These are phyloP conservation scores for Lactifluus piperatus DNA, from an alignment of 768 basidiomycete species.

Conservation along the genomic window DNA sequence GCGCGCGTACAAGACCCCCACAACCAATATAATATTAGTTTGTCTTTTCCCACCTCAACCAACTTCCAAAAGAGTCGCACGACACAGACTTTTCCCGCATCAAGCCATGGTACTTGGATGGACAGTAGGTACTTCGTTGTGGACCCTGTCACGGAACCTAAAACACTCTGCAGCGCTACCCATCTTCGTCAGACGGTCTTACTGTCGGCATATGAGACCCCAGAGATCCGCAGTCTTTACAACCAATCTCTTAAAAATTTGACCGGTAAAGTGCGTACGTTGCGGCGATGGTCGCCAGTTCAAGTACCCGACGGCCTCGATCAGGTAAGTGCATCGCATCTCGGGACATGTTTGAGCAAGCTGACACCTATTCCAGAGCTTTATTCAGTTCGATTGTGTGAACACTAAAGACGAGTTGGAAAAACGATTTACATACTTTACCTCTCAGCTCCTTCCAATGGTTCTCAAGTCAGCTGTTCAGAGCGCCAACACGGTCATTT, in stretches of 20 bases:
- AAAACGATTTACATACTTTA: constrained; percentile 80
- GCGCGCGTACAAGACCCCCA: background rate
- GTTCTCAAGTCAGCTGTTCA: constrained; percentile 90
- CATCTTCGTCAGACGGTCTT: constrained; percentile 88
- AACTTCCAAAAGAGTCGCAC: constrained; percentile 86
- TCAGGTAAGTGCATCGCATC: constrained; percentile 42
- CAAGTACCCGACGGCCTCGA: constrained; percentile 77
- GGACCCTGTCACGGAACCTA: background rate
- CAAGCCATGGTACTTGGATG: constrained; percentile 97
- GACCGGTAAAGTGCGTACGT: constrained; percentile 69
- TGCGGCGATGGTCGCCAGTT: constrained; percentile 62
- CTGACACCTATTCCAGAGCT: constrained; percentile 38
- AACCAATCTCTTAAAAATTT: constrained; percentile 72
- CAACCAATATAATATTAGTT: constrained; percentile 40
- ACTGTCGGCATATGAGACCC: constrained; percentile 80
- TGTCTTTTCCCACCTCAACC: constrained; percentile 76
- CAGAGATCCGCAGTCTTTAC: constrained; percentile 78
- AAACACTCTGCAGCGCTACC: constrained; percentile 45
- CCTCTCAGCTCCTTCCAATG: constrained; percentile 77
- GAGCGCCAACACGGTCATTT: constrained; percentile 79
- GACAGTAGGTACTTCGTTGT: constrained; percentile 53
- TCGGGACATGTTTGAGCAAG: background rate
- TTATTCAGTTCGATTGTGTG: constrained; percentile 62
- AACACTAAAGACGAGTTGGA: constrained; percentile 76
- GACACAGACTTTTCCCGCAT: constrained; percentile 94